phyloP scores from a whole-genome alignment of 352 stramenopile species.

The Pythium volutum region DNA sequence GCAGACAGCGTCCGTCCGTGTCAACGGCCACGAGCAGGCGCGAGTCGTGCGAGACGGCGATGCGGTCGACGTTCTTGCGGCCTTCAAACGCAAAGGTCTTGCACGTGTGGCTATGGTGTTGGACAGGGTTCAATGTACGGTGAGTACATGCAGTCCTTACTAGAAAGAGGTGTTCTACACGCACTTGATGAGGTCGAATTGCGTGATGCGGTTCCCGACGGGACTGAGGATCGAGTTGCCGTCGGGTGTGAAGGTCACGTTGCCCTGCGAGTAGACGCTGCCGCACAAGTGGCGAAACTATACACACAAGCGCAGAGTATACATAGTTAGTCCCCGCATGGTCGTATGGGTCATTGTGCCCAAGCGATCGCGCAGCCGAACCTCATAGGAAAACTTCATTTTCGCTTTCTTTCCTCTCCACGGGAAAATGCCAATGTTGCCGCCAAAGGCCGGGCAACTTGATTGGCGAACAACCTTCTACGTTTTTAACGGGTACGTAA shows the following conservation, averaged over 20 bases:
- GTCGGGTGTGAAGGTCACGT: conserved; percentile 91
- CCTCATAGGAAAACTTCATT: conserved; percentile 90
- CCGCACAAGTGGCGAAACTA: conserved; percentile 92
- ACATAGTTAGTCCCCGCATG: not conserved
- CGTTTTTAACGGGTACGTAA: conserved; percentile 17
- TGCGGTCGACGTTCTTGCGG: conserved; percentile 85
- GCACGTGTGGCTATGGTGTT: conserved; percentile 61
- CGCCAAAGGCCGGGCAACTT: conserved; percentile 12
- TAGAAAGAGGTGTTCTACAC: conserved; percentile 25
- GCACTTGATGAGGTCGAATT: conserved; percentile 93
- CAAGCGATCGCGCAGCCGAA: conserved; percentile 13
- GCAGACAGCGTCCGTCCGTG: conserved; percentile 86
- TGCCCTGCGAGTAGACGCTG: conserved; percentile 92
- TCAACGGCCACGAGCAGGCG: conserved; percentile 88
- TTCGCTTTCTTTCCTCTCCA: conserved; percentile 1
- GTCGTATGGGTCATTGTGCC: not conserved
- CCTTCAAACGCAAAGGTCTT: conserved; percentile 91
- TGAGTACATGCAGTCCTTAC: too few relatives aligned
- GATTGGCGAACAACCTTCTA: conserved; percentile 28
- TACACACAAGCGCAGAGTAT: not conserved
- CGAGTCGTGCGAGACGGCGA: conserved; percentile 89
- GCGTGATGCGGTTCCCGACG: conserved; percentile 93
- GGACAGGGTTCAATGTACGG: too few relatives aligned
- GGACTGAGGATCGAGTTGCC: conserved; percentile 91
- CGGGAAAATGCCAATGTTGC: conserved; percentile 11